phyloP scores from a whole-genome alignment of 179 eudicot species.

The Sideroxylon spinosum region DNA sequence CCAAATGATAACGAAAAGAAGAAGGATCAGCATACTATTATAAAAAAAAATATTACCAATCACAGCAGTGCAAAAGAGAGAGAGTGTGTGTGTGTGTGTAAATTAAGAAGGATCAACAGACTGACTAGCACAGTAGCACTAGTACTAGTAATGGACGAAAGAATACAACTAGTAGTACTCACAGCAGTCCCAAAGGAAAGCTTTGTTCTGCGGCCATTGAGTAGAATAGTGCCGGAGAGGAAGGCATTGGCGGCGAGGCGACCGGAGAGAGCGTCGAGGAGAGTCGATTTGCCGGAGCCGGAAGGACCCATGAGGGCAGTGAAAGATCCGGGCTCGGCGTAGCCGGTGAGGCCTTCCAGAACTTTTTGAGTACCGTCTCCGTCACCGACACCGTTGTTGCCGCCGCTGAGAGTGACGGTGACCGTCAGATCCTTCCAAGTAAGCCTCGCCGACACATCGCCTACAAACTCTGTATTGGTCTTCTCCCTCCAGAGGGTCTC shows the following conservation, averaged over 20 bases:
- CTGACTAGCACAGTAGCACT: neutral
- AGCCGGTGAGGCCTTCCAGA: conserved; percentile 66
- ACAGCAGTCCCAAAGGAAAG: conserved; percentile 91
- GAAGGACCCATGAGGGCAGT: conserved; percentile 99
- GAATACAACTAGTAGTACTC: conserved; percentile 18
- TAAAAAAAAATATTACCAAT: too few relatives aligned
- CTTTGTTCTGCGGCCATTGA: conserved; percentile 87
- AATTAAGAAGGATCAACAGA: neutral
- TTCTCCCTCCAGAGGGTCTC: conserved; percentile 81
- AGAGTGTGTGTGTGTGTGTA: too few relatives aligned
- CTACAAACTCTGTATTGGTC: conserved; percentile 41
- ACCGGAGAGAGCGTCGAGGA: conserved; percentile 81
- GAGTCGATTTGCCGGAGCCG: conserved; percentile 90
- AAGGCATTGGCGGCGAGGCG: conserved; percentile 88
- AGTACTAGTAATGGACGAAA: neutral
- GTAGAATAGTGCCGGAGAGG: conserved; percentile 69
- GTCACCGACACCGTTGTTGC: conserved; percentile 34
- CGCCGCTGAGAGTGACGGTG: conserved; percentile 65
- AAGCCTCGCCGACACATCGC: conserved; percentile 82
- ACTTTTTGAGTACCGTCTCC: conserved; percentile 81
- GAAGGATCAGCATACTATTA: too few relatives aligned
- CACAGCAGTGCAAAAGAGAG: too few relatives aligned
- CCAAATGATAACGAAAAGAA: too few relatives aligned
- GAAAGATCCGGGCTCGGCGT: conserved; percentile 82
- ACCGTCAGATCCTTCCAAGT: conserved; percentile 93